These are phyloP conservation scores for Suillus subluteus DNA, from an alignment of 768 basidiomycete genomes.

Conservation along the genomic window DNA sequence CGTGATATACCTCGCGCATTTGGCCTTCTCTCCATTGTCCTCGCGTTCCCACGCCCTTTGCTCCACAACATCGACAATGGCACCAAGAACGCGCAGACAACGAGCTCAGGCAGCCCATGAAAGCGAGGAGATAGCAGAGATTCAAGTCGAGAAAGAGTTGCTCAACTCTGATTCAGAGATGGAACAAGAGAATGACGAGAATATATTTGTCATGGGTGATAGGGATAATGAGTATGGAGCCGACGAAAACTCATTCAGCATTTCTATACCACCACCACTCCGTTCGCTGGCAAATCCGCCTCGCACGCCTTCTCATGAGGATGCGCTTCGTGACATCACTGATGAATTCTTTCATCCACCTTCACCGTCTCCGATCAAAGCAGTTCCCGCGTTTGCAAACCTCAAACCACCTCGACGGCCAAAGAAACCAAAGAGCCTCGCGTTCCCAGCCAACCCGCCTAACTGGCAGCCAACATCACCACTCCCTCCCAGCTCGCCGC, in stretches of 20 bases:
- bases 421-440: slow-evolving; percentile 35
- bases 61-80: slow-evolving; percentile 8
- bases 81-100: slow-evolving; percentile 24
- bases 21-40: not conserved
- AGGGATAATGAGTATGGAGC: not conserved
- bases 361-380: slow-evolving; percentile 32
- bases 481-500: slow-evolving; percentile 39
- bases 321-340: slow-evolving; percentile 36
- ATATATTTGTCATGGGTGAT: slow-evolving; percentile 6
- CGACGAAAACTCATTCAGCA: slow-evolving; percentile 20
- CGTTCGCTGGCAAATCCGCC: slow-evolving; percentile 19
- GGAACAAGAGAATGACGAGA: slow-evolving; percentile 14
- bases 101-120: slow-evolving; percentile 21
- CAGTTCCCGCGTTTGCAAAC: slow-evolving; percentile 15
- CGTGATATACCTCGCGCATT: slow-evolving; percentile 6
- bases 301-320: slow-evolving; percentile 28
- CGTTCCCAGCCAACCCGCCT: slow-evolving; percentile 35
- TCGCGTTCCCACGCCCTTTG: slow-evolving; percentile 26
- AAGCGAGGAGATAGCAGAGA: slow-evolving; percentile 17
- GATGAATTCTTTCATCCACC: slow-evolving; percentile 40
- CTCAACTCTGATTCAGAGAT: not conserved
- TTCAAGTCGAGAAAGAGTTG: not conserved
- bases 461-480: slow-evolving; percentile 37
- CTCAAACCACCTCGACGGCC: slow-evolving; percentile 34
- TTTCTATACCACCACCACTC: slow-evolving; percentile 12